Evolutionary conservation across 2,329 filamentous ascomycete genomes (phyloP).

Genomic region (Diaporthe caulivora): DNA sequence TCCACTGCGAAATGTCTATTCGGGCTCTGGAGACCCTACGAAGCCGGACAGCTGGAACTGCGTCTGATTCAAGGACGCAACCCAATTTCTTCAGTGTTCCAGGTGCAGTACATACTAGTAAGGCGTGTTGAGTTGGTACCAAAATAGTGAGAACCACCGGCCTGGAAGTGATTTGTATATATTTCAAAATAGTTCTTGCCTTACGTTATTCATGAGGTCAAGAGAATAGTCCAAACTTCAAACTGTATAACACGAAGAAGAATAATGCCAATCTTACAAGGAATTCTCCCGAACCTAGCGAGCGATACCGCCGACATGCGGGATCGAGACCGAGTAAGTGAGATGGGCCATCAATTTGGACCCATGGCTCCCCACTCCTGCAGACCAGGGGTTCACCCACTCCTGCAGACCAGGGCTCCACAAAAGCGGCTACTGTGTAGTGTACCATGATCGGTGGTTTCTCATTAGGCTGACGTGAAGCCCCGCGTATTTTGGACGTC

Average conservation of each 20-base stretch:
- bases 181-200: background rate
- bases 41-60: slow-evolving; percentile 48
- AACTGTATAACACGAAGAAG: no score
- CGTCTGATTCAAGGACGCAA: slow-evolving; percentile 1
- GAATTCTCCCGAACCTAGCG: no score
- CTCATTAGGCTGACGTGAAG: background rate
- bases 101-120: background rate
- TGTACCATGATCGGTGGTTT: background rate
- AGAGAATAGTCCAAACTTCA: background rate
- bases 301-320: background rate
- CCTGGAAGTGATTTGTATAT: background rate
- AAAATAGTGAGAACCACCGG: no score
- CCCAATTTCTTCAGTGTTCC: no score
- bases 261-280: no score
- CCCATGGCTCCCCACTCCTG: background rate
- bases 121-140: background rate
- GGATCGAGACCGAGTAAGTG: background rate
- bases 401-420: background rate
- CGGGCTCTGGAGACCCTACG: slow-evolving; percentile 45
- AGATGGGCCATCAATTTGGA: background rate
- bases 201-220: background rate
- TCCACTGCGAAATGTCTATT: slow-evolving; percentile 49
- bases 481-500: background rate
- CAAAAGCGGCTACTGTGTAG: background rate
- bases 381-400: background rate